Evolutionary conservation across 2,329 filamentous ascomycete species (phyloP), one percentile per base, ranked within the genome.

Genomic region (Exophiala calicioides): DNA sequence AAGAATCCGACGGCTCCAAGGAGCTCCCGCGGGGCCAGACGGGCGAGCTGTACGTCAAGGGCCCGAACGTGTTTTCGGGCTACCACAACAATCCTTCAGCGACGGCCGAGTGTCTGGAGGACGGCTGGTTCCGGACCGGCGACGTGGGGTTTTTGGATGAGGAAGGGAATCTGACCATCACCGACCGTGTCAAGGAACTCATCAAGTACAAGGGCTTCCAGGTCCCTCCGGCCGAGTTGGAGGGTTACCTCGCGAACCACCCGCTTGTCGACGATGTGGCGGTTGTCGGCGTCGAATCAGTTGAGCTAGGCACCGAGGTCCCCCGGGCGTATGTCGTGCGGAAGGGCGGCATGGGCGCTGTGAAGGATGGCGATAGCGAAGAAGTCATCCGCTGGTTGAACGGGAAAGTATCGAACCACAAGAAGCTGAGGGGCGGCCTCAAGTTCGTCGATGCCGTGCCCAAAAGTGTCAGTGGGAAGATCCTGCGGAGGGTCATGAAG

Each of bases 41-140:
- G 0, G 85, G 86, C n/a, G 86, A 90, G 66, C 70, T 90, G 9
- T 84, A 80, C 69, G 65, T 85, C 56, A 78, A 77, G 33, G 81
- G 81, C 0, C 81, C 81, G 1, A 85, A 84, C 50, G 67, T 85
- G 16, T 84, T 84, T 67, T 69, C 75, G 56, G 81, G 80, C 16
- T 84, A 81, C 55, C 70, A 77, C 55, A 78, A 81, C 60, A 84
- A 84, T 57, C 70, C 74, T 0, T 68, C 73, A 40, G 79, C 74
- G 2, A 84, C 81, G 2, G 70, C 66, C 12, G 73, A 79, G 27
- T 79, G 78, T 16, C 65, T 83, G 32, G 85, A 84, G 2, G 88
- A 94, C 54, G 88, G 88, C 1, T 96, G 84, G 74, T 95, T 95
- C 76, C 90, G 85, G 66, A 95, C 90, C 0, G 90, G 90, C 3